A percentile compares a stretch with the other conserved stretches of the same genome.
These are phyloP conservation scores for Cladosporium cucumerinum DNA, from an alignment of 2,329 filamentous ascomycete genomes.

Conservation along the genomic window DNA sequence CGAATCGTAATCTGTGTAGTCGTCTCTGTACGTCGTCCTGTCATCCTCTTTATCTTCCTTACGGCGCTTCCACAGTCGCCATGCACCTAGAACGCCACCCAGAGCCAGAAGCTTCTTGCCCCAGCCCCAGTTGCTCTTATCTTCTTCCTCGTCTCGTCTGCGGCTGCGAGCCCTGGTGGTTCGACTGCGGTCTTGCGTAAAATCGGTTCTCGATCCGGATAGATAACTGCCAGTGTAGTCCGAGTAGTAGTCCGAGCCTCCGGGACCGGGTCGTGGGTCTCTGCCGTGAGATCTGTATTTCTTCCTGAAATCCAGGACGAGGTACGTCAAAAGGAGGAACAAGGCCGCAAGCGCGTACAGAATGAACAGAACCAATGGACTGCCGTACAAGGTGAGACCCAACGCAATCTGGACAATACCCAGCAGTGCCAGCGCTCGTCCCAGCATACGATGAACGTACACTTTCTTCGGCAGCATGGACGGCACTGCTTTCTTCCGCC, in stretches of 20 bases:
- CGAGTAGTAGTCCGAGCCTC: constrained; percentile 27
- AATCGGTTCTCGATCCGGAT: constrained; percentile 56
- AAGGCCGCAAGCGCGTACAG: constrained; percentile 77
- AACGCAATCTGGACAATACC: constrained; percentile 85
- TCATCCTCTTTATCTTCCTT: constrained; percentile 12
- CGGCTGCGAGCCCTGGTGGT: constrained; percentile 16
- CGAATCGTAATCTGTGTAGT: constrained; percentile 17
- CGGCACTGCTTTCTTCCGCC: constrained; percentile 45
- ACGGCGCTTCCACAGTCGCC: constrained; percentile 53
- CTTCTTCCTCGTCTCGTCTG: constrained; percentile 23
- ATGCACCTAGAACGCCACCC: constrained; percentile 57
- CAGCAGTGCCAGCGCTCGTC: constrained; percentile 71
- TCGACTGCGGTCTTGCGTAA: constrained; percentile 43
- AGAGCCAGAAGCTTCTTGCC: constrained; percentile 46
- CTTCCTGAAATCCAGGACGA: constrained; percentile 72
- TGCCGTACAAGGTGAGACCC: constrained; percentile 87
- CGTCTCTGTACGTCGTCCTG: constrained; percentile 6
- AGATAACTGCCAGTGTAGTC: constrained; percentile 29
- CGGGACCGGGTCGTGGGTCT: constrained; percentile 17
- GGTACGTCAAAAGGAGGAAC: constrained; percentile 70
- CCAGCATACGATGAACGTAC: constrained; percentile 80
- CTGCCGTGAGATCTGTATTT: constrained; percentile 23
- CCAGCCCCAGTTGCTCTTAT: constrained; percentile 37
- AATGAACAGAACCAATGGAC: constrained; percentile 79
- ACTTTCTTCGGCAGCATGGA: constrained; percentile 53